Base-by-base conservation (phyloP, 192 early-diverging fungal species). In the Lobosporangium transversale region DNA sequence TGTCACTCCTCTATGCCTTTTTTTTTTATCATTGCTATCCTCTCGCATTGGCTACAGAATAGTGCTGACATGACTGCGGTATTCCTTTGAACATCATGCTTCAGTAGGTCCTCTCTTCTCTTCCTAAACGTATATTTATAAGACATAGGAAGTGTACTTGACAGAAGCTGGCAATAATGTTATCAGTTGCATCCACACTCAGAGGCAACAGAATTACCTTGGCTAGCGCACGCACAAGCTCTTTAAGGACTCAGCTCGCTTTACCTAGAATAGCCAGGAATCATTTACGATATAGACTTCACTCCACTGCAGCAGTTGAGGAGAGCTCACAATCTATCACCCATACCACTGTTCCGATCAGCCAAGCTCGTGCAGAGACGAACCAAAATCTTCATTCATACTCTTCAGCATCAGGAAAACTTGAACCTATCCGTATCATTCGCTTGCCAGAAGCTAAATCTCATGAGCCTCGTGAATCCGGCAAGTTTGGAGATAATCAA, bases 401-500 rank as follows among this genome's bases (percentile, higher is more conserved):
- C 59, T 62, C 63, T 26, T 48, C 65, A 9, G 56, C 53, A 4
- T 40, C 73, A 17, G 35, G 45, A 0, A 54, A 31, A 26, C 58
- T 76, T 4, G 73, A 76, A 18, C 73, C 73, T 7, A 67, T 76
- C 40, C 64, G 53, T 23, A 76, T 76, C 31, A 59, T 76, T 15
- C 59, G 59, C 6, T 35, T 76, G 15, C 73, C 73, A 36, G 73
- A 76, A 11, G n/a, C 55, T 5, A 76, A 61, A 36, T 18, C 53
- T 18, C 66, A 33, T 35, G 73, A 67, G 15, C 70, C 70, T 5
- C 51, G 40, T 27, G 73, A 67, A 33, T 20, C 64, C 0, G 73
- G 73, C 31, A 76, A 67, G 64, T 76, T 76, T 44, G 63, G 64
- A 21, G 73, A 76, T 5, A 58, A 76, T 42, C 73, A 76, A 7